Evolutionary conservation across 2,329 filamentous ascomycete genomes (phyloP).

Genomic region (Cladosporium sp.): DNA sequence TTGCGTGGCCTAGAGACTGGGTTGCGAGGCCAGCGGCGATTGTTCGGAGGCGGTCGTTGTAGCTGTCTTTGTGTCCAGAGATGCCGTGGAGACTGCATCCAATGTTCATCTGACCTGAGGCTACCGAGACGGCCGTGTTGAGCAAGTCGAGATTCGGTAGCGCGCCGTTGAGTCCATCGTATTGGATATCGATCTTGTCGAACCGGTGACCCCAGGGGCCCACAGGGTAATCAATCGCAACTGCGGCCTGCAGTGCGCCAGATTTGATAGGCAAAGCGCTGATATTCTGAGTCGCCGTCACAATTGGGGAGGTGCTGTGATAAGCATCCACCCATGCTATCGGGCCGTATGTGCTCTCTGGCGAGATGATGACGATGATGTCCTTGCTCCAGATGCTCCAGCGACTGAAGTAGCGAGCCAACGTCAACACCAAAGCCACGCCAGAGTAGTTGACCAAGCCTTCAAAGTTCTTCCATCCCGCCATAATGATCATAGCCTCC

Average conservation of each 20-base stretch:
- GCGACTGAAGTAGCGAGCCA: conserved; percentile 91
- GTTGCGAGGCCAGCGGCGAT: conserved; percentile 90
- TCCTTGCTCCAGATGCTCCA: conserved; percentile 99
- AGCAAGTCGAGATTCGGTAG: conserved; percentile 92
- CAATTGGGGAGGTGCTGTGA: conserved; percentile 75
- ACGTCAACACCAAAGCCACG: conserved; percentile 74
- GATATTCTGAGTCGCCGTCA: conserved; percentile 46
- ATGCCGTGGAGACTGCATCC: conserved; percentile 78
- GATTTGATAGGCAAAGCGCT: conserved; percentile 80
- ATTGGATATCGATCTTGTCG: conserved; percentile 81
- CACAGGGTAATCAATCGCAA: conserved; percentile 84
- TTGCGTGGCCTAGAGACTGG: conserved; percentile 81
- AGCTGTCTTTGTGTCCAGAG: conserved; percentile 69
- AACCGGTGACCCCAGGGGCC: conserved; percentile 68
- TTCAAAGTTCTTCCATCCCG: conserved; percentile 78
- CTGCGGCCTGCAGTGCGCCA: conserved; percentile 82
- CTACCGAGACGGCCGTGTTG: conserved; percentile 86
- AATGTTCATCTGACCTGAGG: conserved; percentile 87
- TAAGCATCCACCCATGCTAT: conserved; percentile 98
- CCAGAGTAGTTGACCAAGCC: conserved; percentile 77
- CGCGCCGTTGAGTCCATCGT: conserved; percentile 93
- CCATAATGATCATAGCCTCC: conserved; percentile 89
- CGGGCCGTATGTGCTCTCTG: conserved; percentile 81
- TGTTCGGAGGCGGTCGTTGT: conserved; percentile 73
- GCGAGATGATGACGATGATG: conserved; percentile 84